Base-by-base conservation (phyloP, 73 alveolate genomes). In the Paramecium octaurelia region DNA sequence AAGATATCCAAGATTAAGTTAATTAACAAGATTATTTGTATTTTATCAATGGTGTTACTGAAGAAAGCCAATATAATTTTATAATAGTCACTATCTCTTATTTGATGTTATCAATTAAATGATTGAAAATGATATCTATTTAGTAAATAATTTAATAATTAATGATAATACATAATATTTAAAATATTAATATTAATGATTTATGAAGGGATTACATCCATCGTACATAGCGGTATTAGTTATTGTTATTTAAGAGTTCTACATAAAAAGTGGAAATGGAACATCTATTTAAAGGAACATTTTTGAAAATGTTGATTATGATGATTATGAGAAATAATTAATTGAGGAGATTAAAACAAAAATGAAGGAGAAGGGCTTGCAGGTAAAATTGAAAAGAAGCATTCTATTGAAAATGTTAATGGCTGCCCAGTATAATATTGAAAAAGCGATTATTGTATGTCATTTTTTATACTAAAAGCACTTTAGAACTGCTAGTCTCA, bases 281-380 rank as follows among this genome's bases (percentile, higher is more conserved):
- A 44, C 91, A 6, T 46, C 70, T 24, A 80, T 80, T 24, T 21
- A 38, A 23, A 80, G 91, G 46, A 80, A 80, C 73, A 80, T 80
- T 43, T 80, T 80, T 48, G 91, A 80, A 42, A 80, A 80, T 80
- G 91, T 80, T 43, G 91, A 80, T 2, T 80, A 80, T 80, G 91
- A 80, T 23, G 76, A 44, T 2, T 80, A 80, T 80, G 91, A 80
- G 57, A 80, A 42, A 80, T 21, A 80, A 42, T 80, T 3, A 27
- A 80, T 80, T 24, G 87, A 73, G 2, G 60, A 31, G 16, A 73
- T 40, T 73, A 73, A 73, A 73, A 43, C 34, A 1, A 73, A 40
- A 10, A 29, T 40, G 36, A 73, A 73, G 27, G 59, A 73, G n/a
- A 20, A 36, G 20, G 57, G 57, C 0, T 73, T 73, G 10, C 18